Base-by-base conservation (phyloP, 495 filamentous ascomycete genomes). In the Neurospora discreta region DNA sequence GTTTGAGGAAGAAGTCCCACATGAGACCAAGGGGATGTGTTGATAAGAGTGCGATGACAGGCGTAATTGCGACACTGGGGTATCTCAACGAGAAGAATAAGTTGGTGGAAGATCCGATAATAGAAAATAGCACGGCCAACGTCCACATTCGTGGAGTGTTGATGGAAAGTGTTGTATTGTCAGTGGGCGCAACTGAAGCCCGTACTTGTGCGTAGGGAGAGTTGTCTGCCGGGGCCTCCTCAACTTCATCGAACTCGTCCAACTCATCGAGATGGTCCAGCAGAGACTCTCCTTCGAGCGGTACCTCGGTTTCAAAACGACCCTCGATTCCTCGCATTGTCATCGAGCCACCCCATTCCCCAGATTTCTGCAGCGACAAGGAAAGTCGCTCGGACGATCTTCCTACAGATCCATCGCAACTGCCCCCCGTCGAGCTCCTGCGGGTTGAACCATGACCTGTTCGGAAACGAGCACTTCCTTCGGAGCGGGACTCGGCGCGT, bases 141-240 rank as follows among this genome's bases (percentile, higher is more conserved):
- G 85, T 78, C 93, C 93, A 95, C 92, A 95, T 97, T 42, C 93
- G 91, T 20, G 93, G 89, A 3, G 93, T 95, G 79, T 92, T 95
- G 69, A 95, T 93, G 6, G 92, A 94, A 18, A 93, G 82, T 18
- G 85, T 82, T 26, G 84, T 86, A 76, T 95, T 87, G 78, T 95
- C 92, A 16, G 85, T 89, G 5, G 91, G 87, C 9, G 89, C 84
- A 10, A 95, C 92, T 0, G 90, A 92, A 36, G 92, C 92, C 70
- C 92, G 87, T 5, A 95, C 92, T 83, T 92, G 89, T 10, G 90
- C 77, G 79, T 93, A 89, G 39, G 87, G 87, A 3, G 89, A 90
- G 79, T 90, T 89, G 75, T 90, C 88, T 5, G 84, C 80, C 36
- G 87, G 87, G 70, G 89, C 84, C 10, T 84, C 75, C 58, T 86